Evolutionary conservation across 2,329 filamentous ascomycete genomes (phyloP), one percentile per base, ranked within the genome.

Genomic region (Aspergillus sp.): DNA sequence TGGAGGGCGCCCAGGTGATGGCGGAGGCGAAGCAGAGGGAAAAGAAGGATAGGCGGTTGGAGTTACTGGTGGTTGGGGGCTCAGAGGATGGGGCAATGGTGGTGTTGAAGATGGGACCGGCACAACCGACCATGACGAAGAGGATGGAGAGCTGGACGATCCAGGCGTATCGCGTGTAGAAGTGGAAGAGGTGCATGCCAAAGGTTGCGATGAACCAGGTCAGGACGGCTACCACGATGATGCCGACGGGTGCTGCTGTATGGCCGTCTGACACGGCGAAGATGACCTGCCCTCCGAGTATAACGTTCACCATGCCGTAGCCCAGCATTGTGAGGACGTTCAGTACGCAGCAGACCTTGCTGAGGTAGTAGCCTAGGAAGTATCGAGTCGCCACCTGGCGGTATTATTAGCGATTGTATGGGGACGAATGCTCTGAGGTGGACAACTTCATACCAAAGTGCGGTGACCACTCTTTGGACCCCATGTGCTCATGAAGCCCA

Each of bases 301-400:
- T 71, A 49, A 69, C 71, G 63, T 76, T 75, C 49, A 78, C 71
- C 65, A 77, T 77, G 45, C 73, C 71, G 49, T 76, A 78, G 9
- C 76, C 76, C 7, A 77, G 55, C 67, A 75, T 76, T 52, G 75
- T 75, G 36, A 78, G 65, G 7, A 78, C 68, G 57, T 78, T 78
- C 14, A 78, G 64, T 1, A 73, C 63, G 63, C 67, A 75, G 66
- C 63, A 73, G 20, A 75, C 60, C 62, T 75, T 77, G 63, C 71
- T 73, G 6, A 74, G 73, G 42, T 72, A 78, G 60, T 77, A 77
- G 7, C 76, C 76, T 68, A 78, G 73, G 51, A 75, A 76, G 56
- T 72, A 77, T 20, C 75, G 73, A 29, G 69, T 66, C 39, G 75
- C 67, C 14, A 77, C 71, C 73, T 75, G 60, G 49, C 7, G n/a